Conservation (phyloP, 257 asterid species). For the Penstemon barbatus region DNA sequence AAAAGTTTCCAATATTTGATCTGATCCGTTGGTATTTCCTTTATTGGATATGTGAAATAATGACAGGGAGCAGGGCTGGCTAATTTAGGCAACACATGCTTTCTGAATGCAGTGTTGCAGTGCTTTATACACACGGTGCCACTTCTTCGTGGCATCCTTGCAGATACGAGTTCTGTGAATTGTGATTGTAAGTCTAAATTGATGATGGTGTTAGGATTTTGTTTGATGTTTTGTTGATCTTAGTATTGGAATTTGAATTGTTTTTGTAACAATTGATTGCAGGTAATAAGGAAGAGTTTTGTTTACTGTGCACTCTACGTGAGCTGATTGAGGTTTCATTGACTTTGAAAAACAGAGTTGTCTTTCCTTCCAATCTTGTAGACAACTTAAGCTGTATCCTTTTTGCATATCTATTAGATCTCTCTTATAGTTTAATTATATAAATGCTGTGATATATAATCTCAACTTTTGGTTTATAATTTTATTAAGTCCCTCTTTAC, state of each 20-base stretch:
- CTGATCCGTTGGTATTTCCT: neutral
- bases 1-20: no score
- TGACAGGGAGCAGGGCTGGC: constrained; percentile 84
- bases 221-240: neutral
- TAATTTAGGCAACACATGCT: constrained; percentile 92
- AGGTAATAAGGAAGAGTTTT: constrained; percentile 52
- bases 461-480: constrained; percentile 1
- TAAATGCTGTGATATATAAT: neutral
- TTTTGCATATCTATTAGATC: constrained; percentile 1
- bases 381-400: constrained; percentile 87
- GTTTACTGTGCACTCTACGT: constrained; percentile 54
- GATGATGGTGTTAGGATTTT: neutral
- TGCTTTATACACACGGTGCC: constrained; percentile 86
- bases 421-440: neutral
- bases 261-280: constrained; percentile 27
- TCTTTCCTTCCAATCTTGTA: constrained; percentile 55
- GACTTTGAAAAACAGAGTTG: constrained; percentile 30
- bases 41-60: constrained; percentile 6
- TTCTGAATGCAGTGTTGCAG: constrained; percentile 78
- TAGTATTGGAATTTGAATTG: constrained; percentile 10
- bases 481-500: neutral
- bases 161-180: constrained; percentile 28
- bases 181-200: constrained; percentile 45
- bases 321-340: constrained; percentile 48
- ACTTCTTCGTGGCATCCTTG: constrained; percentile 55